A percentile compares a stretch with the other conserved stretches of the same genome.
Conservation (phyloP, 1,284 basidiomycete genomes). For the Irpex sp. region DNA sequence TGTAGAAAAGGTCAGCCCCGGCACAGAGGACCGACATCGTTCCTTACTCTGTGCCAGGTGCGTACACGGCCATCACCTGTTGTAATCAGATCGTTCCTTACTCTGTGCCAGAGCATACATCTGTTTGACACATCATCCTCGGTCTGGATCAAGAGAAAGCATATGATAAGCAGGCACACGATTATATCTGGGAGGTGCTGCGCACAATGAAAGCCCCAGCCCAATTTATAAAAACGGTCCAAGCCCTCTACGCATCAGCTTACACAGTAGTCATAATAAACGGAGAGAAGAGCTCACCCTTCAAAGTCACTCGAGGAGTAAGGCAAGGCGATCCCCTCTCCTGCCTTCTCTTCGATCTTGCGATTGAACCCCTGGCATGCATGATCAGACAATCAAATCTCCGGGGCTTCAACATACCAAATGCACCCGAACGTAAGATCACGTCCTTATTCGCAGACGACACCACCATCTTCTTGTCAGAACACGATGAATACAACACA, state of each 20-base stretch:
- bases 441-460: constrained; percentile 31
- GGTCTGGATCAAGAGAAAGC: constrained; percentile 34
- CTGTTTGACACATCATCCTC: neutral
- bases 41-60: neutral
- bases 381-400: constrained; percentile 17
- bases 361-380: constrained; percentile 23
- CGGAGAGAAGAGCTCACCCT: constrained; percentile 17
- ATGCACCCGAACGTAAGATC: constrained; percentile 11
- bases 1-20: neutral
- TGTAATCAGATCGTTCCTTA: neutral
- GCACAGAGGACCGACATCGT: neutral
- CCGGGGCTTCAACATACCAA: constrained; percentile 16
- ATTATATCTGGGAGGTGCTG: constrained; percentile 26
- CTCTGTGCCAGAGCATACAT: neutral
- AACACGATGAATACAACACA: no score
- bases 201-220: constrained; percentile 17
- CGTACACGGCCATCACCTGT: neutral
- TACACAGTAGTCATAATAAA: constrained; percentile 25
- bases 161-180: constrained; percentile 27
- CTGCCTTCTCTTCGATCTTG: constrained; percentile 27
- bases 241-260: constrained; percentile 24
- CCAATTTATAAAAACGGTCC: constrained; percentile 16
- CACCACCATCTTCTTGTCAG: constrained; percentile 22
- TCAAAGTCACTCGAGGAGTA: constrained; percentile 22
- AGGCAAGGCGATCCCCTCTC: constrained; percentile 32